Percentiles rank a stretch among this genome's conserved stretches.
Evolutionary conservation across 768 basidiomycete species (phyloP).

Genomic region (Omphalotus guepiniiformis): DNA sequence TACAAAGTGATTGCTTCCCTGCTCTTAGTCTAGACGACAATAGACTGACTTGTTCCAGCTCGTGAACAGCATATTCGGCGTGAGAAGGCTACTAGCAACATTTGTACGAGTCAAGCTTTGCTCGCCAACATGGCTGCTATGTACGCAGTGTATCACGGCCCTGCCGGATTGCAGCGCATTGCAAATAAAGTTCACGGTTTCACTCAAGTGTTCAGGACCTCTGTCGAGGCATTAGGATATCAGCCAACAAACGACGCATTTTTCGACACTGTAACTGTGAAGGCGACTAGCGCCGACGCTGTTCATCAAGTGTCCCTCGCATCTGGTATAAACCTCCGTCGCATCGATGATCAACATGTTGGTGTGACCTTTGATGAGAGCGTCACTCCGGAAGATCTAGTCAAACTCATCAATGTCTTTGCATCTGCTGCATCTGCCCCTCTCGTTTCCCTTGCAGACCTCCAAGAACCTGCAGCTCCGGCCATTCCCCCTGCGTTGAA

Average conservation of each 20-base stretch:
- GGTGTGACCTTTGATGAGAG: slow-evolving; percentile 95
- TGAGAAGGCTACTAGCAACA: slow-evolving; percentile 97
- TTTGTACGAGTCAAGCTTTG: slow-evolving; percentile 96
- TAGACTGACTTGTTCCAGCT: slow-evolving; percentile 39
- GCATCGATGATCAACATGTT: slow-evolving; percentile 66
- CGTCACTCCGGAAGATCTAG: slow-evolving; percentile 68
- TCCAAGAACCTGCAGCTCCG: slow-evolving; percentile 39
- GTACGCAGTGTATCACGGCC: slow-evolving; percentile 97
- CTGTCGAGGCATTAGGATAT: slow-evolving; percentile 73
- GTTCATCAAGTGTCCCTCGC: slow-evolving; percentile 67
- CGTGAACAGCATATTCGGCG: slow-evolving; percentile 96
- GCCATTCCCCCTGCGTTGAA: slow-evolving; percentile 52
- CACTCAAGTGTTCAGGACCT: slow-evolving; percentile 68
- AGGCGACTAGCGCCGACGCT: slow-evolving; percentile 54
- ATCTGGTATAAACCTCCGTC: slow-evolving; percentile 80
- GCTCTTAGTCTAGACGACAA: neutral
- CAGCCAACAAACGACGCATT: slow-evolving; percentile 64
- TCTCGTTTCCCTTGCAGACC: slow-evolving; percentile 40
- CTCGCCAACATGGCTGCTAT: slow-evolving; percentile 99
- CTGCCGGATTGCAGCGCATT: slow-evolving; percentile 77
- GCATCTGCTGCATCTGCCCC: slow-evolving; percentile 55
- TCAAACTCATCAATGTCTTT: slow-evolving; percentile 79
- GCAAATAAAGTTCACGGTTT: slow-evolving; percentile 88
- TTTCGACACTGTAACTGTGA: slow-evolving; percentile 89
- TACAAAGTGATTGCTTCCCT: slow-evolving; percentile 73